phyloP scores from a whole-genome alignment of 179 eudicot species.

The Spergularia azorica region DNA sequence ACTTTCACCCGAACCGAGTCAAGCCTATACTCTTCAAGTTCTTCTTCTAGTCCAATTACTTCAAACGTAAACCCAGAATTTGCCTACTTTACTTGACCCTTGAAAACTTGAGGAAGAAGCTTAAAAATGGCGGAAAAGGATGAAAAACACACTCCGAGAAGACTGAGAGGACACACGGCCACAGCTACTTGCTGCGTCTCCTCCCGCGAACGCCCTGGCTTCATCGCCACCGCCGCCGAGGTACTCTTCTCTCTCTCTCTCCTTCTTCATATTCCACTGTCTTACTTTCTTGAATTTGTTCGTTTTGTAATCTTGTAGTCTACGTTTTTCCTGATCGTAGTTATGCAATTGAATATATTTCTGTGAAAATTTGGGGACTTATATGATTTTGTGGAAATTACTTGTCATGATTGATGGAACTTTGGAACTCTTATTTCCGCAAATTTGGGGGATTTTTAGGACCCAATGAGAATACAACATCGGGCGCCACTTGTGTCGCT shows the following conservation, averaged over 20 bases:
- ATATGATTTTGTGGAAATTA: background rate
- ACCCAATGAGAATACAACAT: too few relatives aligned
- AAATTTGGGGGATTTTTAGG: too few relatives aligned
- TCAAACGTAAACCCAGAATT: too few relatives aligned
- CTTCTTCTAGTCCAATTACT: too few relatives aligned
- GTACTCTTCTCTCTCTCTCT: constrained; percentile 30
- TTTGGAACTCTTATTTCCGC: too few relatives aligned
- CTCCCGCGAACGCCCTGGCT: constrained; percentile 58
- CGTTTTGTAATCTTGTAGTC: background rate
- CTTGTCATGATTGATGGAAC: background rate
- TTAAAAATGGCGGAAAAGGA: background rate
- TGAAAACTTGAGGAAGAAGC: background rate
- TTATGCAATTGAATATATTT: background rate
- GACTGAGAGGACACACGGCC: constrained; percentile 67
- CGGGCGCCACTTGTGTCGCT: too few relatives aligned
- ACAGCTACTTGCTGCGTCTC: constrained; percentile 74
- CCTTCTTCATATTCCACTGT: background rate
- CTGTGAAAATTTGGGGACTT: background rate
- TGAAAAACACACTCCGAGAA: constrained; percentile 40
- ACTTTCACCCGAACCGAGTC: too few relatives aligned
- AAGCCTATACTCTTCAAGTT: too few relatives aligned
- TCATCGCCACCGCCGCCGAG: constrained; percentile 75
- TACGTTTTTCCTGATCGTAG: background rate
- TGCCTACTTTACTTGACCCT: too few relatives aligned
- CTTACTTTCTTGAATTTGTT: background rate